Base-by-base conservation (phyloP, 352 stramenopile species). In the Phytophthora podocarpi region DNA sequence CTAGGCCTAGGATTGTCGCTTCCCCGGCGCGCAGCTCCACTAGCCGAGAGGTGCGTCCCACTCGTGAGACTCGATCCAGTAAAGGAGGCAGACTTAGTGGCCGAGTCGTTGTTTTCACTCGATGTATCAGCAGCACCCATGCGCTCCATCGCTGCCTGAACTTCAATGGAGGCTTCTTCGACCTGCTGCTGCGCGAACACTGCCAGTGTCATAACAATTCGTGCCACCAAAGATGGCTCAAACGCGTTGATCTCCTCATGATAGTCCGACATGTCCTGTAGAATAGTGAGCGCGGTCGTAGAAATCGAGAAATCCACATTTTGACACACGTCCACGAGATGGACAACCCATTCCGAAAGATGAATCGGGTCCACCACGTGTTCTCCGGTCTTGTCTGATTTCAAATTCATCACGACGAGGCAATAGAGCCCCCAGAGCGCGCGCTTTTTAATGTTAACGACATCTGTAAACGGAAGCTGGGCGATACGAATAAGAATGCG, bases 151-250 rank as follows among this genome's bases (percentile, higher is more conserved):
- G 82, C 81, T 2, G 85, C 71, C 52, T 93, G 87, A 0, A 96
- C 84, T 71, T 93, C 87, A 43, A 93, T 93, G 0, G 87, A 96
- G 12, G 87, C 82, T 69, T 94, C 83, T 70, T 96, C 87, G 8
- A 96, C 83, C 64, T 96, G 87, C 35, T 94, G 87, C 37, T 96
- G 87, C 3, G 86, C 87, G 34, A 94, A 91, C 1, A 96, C 82
- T 3, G 87, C 83, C 4, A 96, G 67, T 13, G 87, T 93, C 85
- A 96, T 94, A 4, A 96, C 80, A 18, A 96, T 93, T n/a, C 85
- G 80, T n/a, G 77, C 76, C 0, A 91, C 69, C 10, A 94, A 68
- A 1, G 74, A 73, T 8, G 87, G 71, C 26, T 96, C 85, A 18
- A 93, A 74, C 5, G 59, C 68, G 34, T 89, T 78, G 21, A 96